Base-by-base conservation (phyloP, 1,139 yeast species). In the Hansenula lynferdii region DNA sequence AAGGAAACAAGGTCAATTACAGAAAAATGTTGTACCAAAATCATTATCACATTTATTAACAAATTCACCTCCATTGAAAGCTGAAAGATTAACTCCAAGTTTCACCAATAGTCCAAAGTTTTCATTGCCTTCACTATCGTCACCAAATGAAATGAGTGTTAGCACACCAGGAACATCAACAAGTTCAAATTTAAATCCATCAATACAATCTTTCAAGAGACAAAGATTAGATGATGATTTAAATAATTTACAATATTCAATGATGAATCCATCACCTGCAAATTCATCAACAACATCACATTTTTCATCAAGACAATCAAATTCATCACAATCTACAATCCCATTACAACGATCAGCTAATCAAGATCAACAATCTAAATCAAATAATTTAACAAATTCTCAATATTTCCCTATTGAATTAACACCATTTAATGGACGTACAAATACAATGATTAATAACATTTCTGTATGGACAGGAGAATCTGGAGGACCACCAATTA, bases 381-480 rank as follows among this genome's bases (percentile, higher is more conserved):
- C 26, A 7, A 24, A 24, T n/a, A 12, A 24, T 12, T 20, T n/a
- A n/a, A n/a, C n/a, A n/a, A n/a, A 41, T n/a, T 29, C 17, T 28
- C 12, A 28, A 11, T 14, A 19, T 26, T 16, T 39, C 17, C 46
- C 42, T 44, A 38, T 56, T 17, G 70, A 68, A 38, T 49, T 54
- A 41, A 60, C 62, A 28, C 69, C 74, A 9, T 69, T 66, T 54
- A 74, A 65, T 49, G 77, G 69, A 35, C 69, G 75, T 43, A 74
- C 77, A 20, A 77, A 74, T 37, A 72, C 70, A 34, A 76, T 77
- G 83, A 77, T 77, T 44, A 76, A 69, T 51, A 76, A 76, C 49
- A 77, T 77, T 39, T 75, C 81, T 0, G 69, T 71, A 1, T 77
- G 83, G 82, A 75, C 81, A 0, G 71, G 68, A n/a, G 68, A 65